phyloP scores from a whole-genome alignment of 441 rosid genomes.

The Erodium texanum region DNA sequence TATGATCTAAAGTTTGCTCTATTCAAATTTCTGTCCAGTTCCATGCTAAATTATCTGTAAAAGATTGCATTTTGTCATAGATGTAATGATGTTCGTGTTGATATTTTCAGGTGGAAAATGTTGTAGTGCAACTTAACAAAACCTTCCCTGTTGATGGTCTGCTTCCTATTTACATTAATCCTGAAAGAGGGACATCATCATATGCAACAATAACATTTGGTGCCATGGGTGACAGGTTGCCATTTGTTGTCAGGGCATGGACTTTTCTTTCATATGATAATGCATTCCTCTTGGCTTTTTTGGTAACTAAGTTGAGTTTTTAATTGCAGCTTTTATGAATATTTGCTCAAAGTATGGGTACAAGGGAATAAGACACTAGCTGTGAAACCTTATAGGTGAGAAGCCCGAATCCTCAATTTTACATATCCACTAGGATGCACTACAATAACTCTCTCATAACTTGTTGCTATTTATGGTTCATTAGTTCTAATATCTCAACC shows the following conservation, averaged over 20 bases:
- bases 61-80: not conserved
- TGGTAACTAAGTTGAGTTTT: not conserved
- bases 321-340: conserved; percentile 82
- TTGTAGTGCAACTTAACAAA: conserved; percentile 52
- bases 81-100: conserved; percentile 4
- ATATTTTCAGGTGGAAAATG: conserved; percentile 69
- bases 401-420: conserved; percentile 1
- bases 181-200: conserved; percentile 50
- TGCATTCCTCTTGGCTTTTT: not conserved
- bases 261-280: not conserved
- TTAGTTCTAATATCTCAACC: not conserved
- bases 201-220: conserved; percentile 80
- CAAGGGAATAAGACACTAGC: conserved; percentile 78
- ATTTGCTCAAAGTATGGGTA: conserved; percentile 94
- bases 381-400: conserved; percentile 71
- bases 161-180: conserved; percentile 82
- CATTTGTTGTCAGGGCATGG: not conserved
- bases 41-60: not conserved
- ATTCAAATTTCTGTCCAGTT: not conserved
- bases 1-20: not conserved
- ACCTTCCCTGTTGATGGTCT: conserved; percentile 81
- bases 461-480: not conserved
- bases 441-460: not conserved
- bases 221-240: conserved; percentile 92
- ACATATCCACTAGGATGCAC: not conserved